phyloP scores from a whole-genome alignment of 192 early-diverging fungal genomes.

The Mortierella antarctica region DNA sequence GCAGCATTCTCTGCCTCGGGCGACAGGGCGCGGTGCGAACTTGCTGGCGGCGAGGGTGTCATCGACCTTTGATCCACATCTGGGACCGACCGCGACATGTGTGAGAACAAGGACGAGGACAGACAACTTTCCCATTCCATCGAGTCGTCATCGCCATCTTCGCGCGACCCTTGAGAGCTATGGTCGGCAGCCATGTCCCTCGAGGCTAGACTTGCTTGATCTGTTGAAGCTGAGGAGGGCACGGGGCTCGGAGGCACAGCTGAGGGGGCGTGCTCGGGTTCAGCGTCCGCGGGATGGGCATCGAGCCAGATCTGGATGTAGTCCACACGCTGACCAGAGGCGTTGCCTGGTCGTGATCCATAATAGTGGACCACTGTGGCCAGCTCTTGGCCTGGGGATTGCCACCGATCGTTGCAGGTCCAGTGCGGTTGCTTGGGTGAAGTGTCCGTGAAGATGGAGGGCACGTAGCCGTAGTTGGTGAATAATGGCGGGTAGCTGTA shows the following conservation, averaged over 20 bases:
- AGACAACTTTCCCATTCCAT: conserved; percentile 32
- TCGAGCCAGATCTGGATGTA: conserved; percentile 31
- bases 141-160: not conserved
- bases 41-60: not conserved
- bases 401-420: not conserved
- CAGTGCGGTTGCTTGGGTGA: not conserved
- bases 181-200: not conserved
- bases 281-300: not conserved
- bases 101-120: conserved; percentile 11
- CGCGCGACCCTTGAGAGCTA: not conserved
- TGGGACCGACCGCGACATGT: conserved; percentile 1
- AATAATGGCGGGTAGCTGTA: conserved; percentile 28
- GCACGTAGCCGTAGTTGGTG: conserved; percentile 40
- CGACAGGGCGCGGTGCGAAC: not conserved
- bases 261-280: not conserved
- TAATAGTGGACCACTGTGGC: not conserved
- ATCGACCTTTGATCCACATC: not conserved
- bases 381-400: not conserved
- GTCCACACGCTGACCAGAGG: not conserved
- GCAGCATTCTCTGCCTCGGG: no score
- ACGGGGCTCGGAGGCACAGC: not conserved
- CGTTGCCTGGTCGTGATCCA: not conserved
- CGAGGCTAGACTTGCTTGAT: no score
- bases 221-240: no score
- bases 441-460: conserved; percentile 37